Base-by-base conservation (phyloP, 2,329 filamentous ascomycete genomes). In the Monilinia polystroma region DNA sequence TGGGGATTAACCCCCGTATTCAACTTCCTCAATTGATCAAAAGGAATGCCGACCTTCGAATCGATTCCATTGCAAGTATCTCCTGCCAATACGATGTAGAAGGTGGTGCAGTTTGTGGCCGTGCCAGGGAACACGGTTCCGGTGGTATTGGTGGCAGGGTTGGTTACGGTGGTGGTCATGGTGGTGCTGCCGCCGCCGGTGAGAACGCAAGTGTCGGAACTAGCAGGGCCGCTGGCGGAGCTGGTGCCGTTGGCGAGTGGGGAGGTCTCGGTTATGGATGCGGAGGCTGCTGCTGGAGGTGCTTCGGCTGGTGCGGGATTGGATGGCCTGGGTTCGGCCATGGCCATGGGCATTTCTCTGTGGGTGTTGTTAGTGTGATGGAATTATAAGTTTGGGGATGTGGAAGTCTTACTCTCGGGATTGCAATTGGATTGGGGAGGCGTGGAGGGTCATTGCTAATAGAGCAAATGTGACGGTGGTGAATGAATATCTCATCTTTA, bases 401-500 rank as follows among this genome's bases (percentile, higher is more conserved):
- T 35, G 12, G 0, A 12, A 60, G 6, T 60, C 45, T 60, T 51
- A 60, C 57, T 60, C 57, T 60, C 57, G 45, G 6, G 45, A 3
- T 43, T 60, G 43, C 12, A 60, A 23, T 35, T 60, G 43, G 11
- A 60, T 18, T 7, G 57, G 57, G 23, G 43, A 60, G 29, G 57
- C 57, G 5, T 60, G 29, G 29, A 60, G 18, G 2, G 29, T n/a
- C 12, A 14, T 51, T 60, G 45, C 57, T 29, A 49, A 18, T 12
- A 60, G 8, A 47, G 57, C 57, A 47, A 49, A 20, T 18, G 57
- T 60, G 7, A 60, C 16, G 20, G 43, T 20, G 29, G 43, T 51
- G 11, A 49, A 49, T 35, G 43, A 49, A 18, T 60, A 49, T 51
- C 14, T 29, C 57, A 60, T 60, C 26, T 60, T 60, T 29, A 35